These are phyloP conservation scores for Fonsecaea erecta DNA, from an alignment of 2,329 filamentous ascomycete genomes.

Conservation along the genomic window DNA sequence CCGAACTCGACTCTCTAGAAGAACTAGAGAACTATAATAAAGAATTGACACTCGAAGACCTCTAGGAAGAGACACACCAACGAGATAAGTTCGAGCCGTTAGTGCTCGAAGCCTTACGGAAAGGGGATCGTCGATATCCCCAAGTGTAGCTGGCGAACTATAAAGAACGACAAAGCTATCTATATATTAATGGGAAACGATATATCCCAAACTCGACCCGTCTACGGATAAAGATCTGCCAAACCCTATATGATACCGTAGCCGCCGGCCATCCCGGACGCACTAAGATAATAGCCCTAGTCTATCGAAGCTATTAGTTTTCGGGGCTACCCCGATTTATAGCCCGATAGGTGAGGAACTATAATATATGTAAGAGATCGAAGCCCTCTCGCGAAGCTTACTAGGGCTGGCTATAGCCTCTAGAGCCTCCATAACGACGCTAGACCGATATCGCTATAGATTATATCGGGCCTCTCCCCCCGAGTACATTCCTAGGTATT, in stretches of 20 bases:
- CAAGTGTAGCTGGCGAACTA: not conserved
- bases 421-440: not conserved
- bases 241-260: not conserved
- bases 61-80: too few species aligned
- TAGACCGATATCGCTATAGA: constrained; percentile 2
- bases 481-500: not conserved
- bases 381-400: not conserved
- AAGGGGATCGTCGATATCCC: not conserved
- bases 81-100: not conserved
- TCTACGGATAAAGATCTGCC: not conserved
- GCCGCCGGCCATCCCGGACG: not conserved
- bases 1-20: too few species aligned
- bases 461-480: not conserved
- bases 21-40: too few species aligned
- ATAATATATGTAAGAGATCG: not conserved
- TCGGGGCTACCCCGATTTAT: not conserved
- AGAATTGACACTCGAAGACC: too few species aligned
- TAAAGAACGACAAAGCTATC: not conserved
- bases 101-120: not conserved
- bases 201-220: not conserved
- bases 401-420: not conserved
- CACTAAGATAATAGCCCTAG: not conserved
- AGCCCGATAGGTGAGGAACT: constrained; percentile 3
- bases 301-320: not conserved
- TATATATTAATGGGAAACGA: not conserved